Conservation (phyloP, 2,329 filamentous ascomycete genomes). For the Curvularia sp. region DNA sequence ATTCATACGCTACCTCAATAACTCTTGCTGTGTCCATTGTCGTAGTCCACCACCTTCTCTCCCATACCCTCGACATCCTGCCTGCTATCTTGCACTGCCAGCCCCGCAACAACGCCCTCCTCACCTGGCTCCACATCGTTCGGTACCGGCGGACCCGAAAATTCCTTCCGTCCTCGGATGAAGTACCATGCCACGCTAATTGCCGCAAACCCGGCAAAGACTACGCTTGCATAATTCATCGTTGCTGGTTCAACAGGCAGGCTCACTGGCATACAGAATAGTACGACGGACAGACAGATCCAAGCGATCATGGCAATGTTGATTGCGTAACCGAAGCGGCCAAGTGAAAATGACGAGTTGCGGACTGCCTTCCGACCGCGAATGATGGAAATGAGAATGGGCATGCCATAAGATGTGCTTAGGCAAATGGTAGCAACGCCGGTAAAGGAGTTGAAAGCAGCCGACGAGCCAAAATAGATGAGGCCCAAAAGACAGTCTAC, state of each 20-base stretch:
- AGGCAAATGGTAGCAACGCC: conserved; percentile 82
- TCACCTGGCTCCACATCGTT: conserved; percentile 46
- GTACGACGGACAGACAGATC: conserved; percentile 72
- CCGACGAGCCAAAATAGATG: conserved; percentile 79
- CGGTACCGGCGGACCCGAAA: conserved; percentile 50
- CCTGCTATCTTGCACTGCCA: conserved; percentile 41
- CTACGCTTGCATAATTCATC: conserved; percentile 56
- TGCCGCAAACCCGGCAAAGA: conserved; percentile 51
- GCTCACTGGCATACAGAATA: conserved; percentile 75
- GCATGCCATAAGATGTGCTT: conserved; percentile 76
- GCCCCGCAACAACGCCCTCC: conserved; percentile 42
- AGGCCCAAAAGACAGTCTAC: conserved; percentile 76
- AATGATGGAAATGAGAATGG: conserved; percentile 74
- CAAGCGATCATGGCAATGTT: conserved; percentile 73
- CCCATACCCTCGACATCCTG: conserved; percentile 36
- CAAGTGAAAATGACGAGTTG: conserved; percentile 72
- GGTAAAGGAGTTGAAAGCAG: conserved; percentile 81
- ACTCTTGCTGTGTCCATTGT: conserved; percentile 1
- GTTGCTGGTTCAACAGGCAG: conserved; percentile 51
- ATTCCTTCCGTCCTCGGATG: conserved; percentile 48
- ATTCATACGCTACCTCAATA: not conserved
- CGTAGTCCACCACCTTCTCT: conserved; percentile 21
- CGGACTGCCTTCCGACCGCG: conserved; percentile 71
- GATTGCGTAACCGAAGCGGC: conserved; percentile 71
- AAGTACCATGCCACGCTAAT: conserved; percentile 51